Evolutionary conservation across 306 rosid genomes (phyloP).

Genomic region (Medicago arabica): DNA sequence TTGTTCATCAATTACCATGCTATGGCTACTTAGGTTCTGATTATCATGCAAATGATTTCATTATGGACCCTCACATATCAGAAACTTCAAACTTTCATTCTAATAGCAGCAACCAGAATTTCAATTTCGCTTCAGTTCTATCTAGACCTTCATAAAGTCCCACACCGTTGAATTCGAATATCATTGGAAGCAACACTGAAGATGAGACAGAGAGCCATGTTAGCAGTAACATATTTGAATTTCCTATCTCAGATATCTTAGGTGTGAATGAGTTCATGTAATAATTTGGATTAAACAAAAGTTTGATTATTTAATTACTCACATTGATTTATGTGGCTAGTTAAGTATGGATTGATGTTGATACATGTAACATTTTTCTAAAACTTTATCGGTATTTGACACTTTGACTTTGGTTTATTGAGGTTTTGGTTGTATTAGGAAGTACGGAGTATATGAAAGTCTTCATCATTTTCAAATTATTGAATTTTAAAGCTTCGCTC

Average conservation of each 20-base stretch:
- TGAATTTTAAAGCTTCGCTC: constrained; percentile 45
- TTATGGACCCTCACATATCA: constrained; percentile 38
- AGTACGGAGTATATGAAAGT: constrained; percentile 25
- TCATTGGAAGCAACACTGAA: constrained; percentile 51
- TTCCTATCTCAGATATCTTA: constrained; percentile 56
- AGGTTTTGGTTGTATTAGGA: constrained; percentile 34
- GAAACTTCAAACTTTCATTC: constrained; percentile 54
- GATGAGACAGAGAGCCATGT: constrained; percentile 85
- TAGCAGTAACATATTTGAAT: constrained; percentile 66
- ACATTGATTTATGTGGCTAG: constrained; percentile 30
- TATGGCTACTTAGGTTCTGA: constrained; percentile 36
- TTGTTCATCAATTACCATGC: constrained; percentile 42
- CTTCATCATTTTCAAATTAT: constrained; percentile 32
- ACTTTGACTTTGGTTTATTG: constrained; percentile 34
- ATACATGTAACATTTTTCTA: constrained; percentile 49
- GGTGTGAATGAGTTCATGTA: constrained; percentile 60
- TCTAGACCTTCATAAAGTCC: constrained; percentile 80
- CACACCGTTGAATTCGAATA: constrained; percentile 58
- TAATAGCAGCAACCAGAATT: constrained; percentile 49
- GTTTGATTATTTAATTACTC: constrained; percentile 19
- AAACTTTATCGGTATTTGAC: constrained; percentile 35
- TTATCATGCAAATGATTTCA: constrained; percentile 11
- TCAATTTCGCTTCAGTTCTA: constrained; percentile 64
- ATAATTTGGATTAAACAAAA: constrained; percentile 27
- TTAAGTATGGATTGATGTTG: constrained; percentile 39